phyloP scores from a whole-genome alignment of 345 rosid species.

The Euphorbia lathyris region DNA sequence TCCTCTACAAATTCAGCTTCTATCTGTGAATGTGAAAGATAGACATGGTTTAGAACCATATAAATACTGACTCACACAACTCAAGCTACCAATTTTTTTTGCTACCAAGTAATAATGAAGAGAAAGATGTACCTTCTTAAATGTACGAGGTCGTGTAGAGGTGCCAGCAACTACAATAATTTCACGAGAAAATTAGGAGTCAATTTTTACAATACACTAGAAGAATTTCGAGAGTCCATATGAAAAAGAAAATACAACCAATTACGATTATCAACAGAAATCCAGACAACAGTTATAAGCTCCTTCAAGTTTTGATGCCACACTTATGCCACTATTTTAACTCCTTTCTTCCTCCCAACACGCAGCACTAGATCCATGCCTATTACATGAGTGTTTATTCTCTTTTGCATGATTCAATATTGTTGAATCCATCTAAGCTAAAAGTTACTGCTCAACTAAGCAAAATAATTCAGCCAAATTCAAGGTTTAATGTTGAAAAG shows the following conservation, averaged over 20 bases:
- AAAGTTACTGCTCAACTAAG: background rate
- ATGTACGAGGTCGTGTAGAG: slow-evolving; percentile 75
- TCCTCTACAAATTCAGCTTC: slow-evolving; percentile 56
- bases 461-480: background rate
- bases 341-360: background rate
- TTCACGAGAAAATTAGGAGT: background rate
- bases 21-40: slow-evolving; percentile 30
- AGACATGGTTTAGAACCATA: background rate
- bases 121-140: slow-evolving; percentile 51
- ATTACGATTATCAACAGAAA: background rate
- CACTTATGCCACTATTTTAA: background rate
- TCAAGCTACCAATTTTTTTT: background rate
- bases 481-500: background rate
- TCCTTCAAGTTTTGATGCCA: background rate
- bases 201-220: background rate
- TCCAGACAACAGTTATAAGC: too few relatives aligned
- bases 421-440: background rate
- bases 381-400: background rate
- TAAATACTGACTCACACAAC: background rate
- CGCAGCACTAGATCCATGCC: background rate
- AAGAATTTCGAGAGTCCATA: background rate
- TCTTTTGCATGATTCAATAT: too few relatives aligned
- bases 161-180: slow-evolving; percentile 77
- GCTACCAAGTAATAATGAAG: slow-evolving; percentile 1
- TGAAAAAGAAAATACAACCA: background rate